Evolutionary conservation across 2,329 filamentous ascomycete species (phyloP), one percentile per base, ranked within the genome.

Genomic region (Aspergillus pseudoterreus): DNA sequence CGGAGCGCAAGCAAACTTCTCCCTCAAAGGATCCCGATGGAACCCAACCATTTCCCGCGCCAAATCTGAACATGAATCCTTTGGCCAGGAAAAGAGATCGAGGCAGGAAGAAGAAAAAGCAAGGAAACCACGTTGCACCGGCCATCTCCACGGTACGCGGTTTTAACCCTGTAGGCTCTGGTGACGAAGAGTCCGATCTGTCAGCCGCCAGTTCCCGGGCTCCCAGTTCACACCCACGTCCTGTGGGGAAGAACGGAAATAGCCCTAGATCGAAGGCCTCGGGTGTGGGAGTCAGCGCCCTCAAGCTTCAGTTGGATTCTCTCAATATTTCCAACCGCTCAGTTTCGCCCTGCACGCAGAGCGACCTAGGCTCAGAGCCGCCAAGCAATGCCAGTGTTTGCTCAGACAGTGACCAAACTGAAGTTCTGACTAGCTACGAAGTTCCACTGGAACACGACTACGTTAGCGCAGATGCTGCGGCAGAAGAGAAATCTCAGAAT

Each of bases 361-460:
- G 78, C 62, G 69, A 73, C 48, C 61, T 71, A 48, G 70, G 69
- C 43, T 74, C 74, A 22, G 65, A 68, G 49, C 74, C 76, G 55
- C 71, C 65, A 51, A 84, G 80, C 58, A 84, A 79, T 66, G 77
- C 78, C 59, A 86, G 81, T 65, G 79, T 65, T 63, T 85, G 80
- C 57, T 82, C 82, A 46, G 80, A 82, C 50, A 81, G 79, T 54
- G 84, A 86, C 57, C 77, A 78, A 38, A 92, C 87, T 1, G 88
- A 92, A 62, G 71, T 75, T n/a, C 81, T 82, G 67, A 88, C 88
- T 47, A 88, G 85, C 66, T 96, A 96, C 66, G 89, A 96, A 72
- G 85, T 96, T 57, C 83, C 83, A 47, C 79, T 96, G 35, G 88
- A 94, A 60, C 75, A 90, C 56, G 92, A 96, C 67, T 96, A 95